Conservation (phyloP, 306 rosid genomes). For the Sicyos baderoa region DNA sequence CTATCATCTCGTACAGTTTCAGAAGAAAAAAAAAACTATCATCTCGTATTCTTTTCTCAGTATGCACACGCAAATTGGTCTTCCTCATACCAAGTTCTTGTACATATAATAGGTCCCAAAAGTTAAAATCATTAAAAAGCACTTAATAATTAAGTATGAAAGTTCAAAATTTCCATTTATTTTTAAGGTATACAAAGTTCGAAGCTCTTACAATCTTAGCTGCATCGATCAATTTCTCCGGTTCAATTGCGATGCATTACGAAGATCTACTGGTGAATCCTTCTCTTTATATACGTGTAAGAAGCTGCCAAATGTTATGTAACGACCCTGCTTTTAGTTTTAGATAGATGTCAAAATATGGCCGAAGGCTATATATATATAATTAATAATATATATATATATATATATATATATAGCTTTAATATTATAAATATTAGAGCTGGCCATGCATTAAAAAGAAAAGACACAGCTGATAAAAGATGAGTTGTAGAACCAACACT, state of each 20-base stretch:
- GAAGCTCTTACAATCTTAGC: background rate
- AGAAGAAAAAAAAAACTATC: no score
- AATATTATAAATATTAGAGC: background rate
- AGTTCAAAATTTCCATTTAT: no score
- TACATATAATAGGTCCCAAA: no score
- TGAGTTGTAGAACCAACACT: background rate
- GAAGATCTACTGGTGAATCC: background rate
- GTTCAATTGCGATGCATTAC: background rate
- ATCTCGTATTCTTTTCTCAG: no score
- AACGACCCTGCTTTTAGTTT: background rate
- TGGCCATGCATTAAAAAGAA: background rate
- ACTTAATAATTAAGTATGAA: no score
- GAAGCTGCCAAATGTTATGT: constrained; percentile 5
- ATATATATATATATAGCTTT: no score
- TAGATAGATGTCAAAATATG: background rate
- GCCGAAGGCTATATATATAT: background rate
- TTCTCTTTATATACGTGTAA: background rate
- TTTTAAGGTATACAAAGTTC: background rate
- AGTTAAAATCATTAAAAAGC: no score
- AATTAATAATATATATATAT: no score
- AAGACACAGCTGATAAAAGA: background rate
- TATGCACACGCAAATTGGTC: no score
- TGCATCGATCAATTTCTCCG: constrained; percentile 1
- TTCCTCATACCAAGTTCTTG: no score
- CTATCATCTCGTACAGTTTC: background rate